Conservation (phyloP, 2,329 filamentous ascomycete species). For the Colletotrichum sojae region DNA sequence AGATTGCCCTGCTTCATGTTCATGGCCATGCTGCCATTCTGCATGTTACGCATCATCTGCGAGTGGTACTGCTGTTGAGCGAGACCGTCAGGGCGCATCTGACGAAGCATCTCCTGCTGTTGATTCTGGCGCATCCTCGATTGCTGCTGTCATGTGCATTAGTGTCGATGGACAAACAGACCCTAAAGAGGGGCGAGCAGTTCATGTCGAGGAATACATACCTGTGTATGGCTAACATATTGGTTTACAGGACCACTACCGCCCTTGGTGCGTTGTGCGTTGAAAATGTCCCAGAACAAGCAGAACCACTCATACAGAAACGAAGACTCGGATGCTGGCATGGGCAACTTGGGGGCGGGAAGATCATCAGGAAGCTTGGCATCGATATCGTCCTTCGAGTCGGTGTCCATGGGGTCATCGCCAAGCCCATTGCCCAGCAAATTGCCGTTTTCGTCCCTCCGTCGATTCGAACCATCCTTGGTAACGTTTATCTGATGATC, state of each 20-base stretch:
- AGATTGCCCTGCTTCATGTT: slow-evolving; percentile 73
- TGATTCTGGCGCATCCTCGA: slow-evolving; percentile 81
- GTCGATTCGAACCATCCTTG: slow-evolving; percentile 78
- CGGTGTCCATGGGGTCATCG: slow-evolving; percentile 85
- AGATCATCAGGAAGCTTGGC: slow-evolving; percentile 84
- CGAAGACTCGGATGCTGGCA: slow-evolving; percentile 76
- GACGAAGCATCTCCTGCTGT: slow-evolving; percentile 83
- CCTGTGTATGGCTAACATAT: slow-evolving; percentile 88
- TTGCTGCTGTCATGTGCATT: slow-evolving; percentile 65
- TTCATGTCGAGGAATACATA: slow-evolving; percentile 55
- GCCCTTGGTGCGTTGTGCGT: slow-evolving; percentile 81
- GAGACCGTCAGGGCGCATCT: slow-evolving; percentile 73
- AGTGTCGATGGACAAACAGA: slow-evolving; percentile 43
- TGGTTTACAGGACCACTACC: slow-evolving; percentile 75
- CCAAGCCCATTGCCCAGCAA: slow-evolving; percentile 76
- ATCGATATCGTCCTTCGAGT: slow-evolving; percentile 83
- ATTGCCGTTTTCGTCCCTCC: slow-evolving; percentile 78
- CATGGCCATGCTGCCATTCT: slow-evolving; percentile 72
- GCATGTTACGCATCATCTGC: slow-evolving; percentile 78
- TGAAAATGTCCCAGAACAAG: slow-evolving; percentile 96
- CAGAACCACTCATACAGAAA: slow-evolving; percentile 99
- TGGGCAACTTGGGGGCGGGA: slow-evolving; percentile 79
- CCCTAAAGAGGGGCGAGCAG: slow-evolving; percentile 8
- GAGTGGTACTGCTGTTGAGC: slow-evolving; percentile 69
- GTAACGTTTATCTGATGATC: slow-evolving; percentile 76